Conservation (phyloP, 1,284 basidiomycete genomes). For the Erythrobasidium hasegawianum region DNA sequence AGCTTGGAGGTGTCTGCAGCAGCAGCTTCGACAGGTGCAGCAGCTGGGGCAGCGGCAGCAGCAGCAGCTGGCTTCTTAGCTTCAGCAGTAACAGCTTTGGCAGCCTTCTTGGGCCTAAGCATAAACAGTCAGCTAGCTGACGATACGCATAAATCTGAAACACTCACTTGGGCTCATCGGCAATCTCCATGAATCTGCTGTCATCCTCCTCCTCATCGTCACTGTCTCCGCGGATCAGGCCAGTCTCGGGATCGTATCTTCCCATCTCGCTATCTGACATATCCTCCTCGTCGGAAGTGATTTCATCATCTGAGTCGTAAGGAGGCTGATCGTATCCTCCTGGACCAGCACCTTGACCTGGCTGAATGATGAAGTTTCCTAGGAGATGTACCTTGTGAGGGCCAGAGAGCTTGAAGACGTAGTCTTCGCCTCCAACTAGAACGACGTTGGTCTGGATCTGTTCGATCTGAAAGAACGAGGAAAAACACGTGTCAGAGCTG, state of each 20-base stretch:
- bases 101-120: constrained; percentile 44
- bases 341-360: constrained; percentile 40
- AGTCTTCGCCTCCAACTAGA: constrained; percentile 38
- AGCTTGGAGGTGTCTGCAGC: constrained; percentile 42
- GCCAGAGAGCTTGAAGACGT: constrained; percentile 68
- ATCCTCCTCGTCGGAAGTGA: constrained; percentile 54
- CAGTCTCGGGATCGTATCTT: constrained; percentile 28
- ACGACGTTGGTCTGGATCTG: constrained; percentile 63
- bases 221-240: constrained; percentile 44
- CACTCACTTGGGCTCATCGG: constrained; percentile 48
- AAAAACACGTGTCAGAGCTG: neutral
- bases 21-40: constrained; percentile 46
- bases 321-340: constrained; percentile 39
- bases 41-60: constrained; percentile 5
- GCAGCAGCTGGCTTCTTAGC: constrained; percentile 39
- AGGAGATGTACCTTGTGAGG: constrained; percentile 67
- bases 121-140: neutral
- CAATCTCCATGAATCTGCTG: constrained; percentile 59
- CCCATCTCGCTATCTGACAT: constrained; percentile 51
- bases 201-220: constrained; percentile 39
- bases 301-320: constrained; percentile 45
- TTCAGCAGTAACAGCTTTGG: constrained; percentile 41
- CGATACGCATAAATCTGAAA: neutral
- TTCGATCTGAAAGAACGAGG: constrained; percentile 60
- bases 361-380: constrained; percentile 74